Evolutionary conservation across 169 alveolate genomes (phyloP).

Genomic region (Plasmodium ovale): DNA sequence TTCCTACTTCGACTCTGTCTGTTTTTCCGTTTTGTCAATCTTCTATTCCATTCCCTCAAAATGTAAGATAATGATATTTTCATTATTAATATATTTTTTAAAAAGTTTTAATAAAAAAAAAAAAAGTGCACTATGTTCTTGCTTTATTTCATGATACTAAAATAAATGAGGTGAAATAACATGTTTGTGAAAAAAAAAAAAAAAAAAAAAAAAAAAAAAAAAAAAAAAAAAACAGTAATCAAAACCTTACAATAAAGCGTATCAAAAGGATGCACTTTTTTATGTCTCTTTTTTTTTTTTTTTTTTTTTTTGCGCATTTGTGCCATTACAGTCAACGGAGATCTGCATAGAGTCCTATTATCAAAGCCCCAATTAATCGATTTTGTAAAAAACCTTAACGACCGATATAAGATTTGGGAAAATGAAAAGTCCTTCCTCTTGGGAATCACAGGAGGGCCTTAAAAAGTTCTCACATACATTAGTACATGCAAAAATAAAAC

Average conservation of each 20-base stretch:
- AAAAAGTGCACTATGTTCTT: neutral
- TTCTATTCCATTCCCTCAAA: slow-evolving; percentile 69
- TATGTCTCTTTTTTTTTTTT: neutral
- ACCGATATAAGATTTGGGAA: slow-evolving; percentile 45
- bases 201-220: neutral
- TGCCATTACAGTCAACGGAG: slow-evolving; percentile 34
- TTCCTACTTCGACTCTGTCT: slow-evolving; percentile 47
- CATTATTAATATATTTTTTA: neutral
- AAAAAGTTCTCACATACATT: too few species aligned
- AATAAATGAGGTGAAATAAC: too few species aligned
- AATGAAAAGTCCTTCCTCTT: slow-evolving; percentile 61
- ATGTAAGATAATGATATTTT: slow-evolving; percentile 40
- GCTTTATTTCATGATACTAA: neutral
- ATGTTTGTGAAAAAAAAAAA: too few species aligned
- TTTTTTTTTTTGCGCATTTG: neutral
- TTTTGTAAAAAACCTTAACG: slow-evolving; percentile 42
- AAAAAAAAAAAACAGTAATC: neutral
- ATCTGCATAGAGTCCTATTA: slow-evolving; percentile 27
- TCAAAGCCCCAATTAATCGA: slow-evolving; percentile 61
- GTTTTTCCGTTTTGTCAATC: slow-evolving; percentile 70
- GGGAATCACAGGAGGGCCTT: neutral
- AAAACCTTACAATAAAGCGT: neutral
- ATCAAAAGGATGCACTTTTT: neutral
- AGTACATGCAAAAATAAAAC: too few species aligned
- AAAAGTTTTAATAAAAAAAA: neutral